phyloP scores from a whole-genome alignment of 805 yeast genomes.

The Candida sphagnicola region DNA sequence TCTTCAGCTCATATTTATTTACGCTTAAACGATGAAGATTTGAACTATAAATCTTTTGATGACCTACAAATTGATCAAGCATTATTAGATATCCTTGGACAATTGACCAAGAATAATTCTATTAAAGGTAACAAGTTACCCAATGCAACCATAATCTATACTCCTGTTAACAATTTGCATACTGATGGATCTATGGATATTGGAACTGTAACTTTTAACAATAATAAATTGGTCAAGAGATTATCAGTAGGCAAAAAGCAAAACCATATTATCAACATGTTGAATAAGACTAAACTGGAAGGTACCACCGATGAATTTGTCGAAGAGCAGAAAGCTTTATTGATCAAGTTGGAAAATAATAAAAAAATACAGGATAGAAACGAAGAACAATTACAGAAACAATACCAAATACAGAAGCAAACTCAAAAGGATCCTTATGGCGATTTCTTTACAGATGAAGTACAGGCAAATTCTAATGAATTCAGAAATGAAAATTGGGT shows the following conservation, averaged over 20 bases:
- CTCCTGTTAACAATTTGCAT: constrained; percentile 68
- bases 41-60: constrained; percentile 37
- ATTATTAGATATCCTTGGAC: constrained; percentile 51
- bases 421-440: constrained; percentile 28
- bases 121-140: constrained; percentile 70
- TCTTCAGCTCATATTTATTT: constrained; percentile 78
- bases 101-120: constrained; percentile 72
- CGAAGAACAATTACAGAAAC: constrained; percentile 30
- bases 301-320: constrained; percentile 43
- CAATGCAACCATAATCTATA: constrained; percentile 62
- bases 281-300: constrained; percentile 64
- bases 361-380: constrained; percentile 37
- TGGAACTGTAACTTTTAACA: constrained; percentile 75
- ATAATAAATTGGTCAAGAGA: constrained; percentile 50
- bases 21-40: constrained; percentile 46
- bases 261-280: constrained; percentile 55
- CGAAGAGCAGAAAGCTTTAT: constrained; percentile 25
- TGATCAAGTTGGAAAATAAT: constrained; percentile 28
- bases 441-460: constrained; percentile 32
- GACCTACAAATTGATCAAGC: constrained; percentile 34
- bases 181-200: constrained; percentile 70
- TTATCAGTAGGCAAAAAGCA: constrained; percentile 53
- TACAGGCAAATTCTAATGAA: constrained; percentile 27
- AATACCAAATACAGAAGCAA: constrained; percentile 37
- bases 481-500: constrained; percentile 32